Evolutionary conservation across 1,284 basidiomycete genomes (phyloP).

Genomic region (Ustilago trichophora): DNA sequence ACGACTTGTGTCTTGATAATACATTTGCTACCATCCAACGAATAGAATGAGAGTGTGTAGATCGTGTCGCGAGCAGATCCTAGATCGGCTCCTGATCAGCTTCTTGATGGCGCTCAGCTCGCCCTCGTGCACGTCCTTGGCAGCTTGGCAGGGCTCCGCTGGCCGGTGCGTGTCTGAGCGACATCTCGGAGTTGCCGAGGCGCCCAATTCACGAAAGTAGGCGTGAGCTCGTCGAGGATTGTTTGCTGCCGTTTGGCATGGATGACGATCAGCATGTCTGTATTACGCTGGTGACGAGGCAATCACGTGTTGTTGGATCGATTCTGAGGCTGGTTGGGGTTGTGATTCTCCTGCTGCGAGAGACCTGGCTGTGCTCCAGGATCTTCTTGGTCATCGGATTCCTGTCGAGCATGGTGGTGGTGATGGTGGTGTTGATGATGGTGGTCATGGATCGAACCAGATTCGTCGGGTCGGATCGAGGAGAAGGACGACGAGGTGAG

Average conservation of each 20-base stretch:
- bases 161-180: too few relatives aligned
- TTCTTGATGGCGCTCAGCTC: too few relatives aligned
- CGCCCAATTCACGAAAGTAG: too few relatives aligned
- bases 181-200: too few relatives aligned
- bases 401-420: slow-evolving; percentile 3
- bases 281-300: neutral
- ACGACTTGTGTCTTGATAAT: neutral
- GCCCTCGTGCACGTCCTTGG: too few relatives aligned
- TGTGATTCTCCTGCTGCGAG: slow-evolving; percentile 48
- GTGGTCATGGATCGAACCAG: slow-evolving; percentile 27
- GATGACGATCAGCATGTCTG: neutral
- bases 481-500: slow-evolving; percentile 35
- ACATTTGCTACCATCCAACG: neutral
- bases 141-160: too few relatives aligned
- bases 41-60: neutral
- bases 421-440: slow-evolving; percentile 26
- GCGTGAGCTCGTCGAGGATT: too few relatives aligned
- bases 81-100: too few relatives aligned
- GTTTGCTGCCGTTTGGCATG: too few relatives aligned
- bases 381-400: slow-evolving; percentile 22
- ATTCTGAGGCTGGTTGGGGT: slow-evolving; percentile 32
- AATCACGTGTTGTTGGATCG: slow-evolving; percentile 19
- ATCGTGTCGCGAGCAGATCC: too few relatives aligned
- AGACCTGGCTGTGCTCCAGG: slow-evolving; percentile 36
- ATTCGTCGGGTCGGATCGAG: slow-evolving; percentile 34